phyloP scores from a whole-genome alignment of 2,329 filamentous ascomycete genomes.

The Stagonosporopsis cucurbitacearum region DNA sequence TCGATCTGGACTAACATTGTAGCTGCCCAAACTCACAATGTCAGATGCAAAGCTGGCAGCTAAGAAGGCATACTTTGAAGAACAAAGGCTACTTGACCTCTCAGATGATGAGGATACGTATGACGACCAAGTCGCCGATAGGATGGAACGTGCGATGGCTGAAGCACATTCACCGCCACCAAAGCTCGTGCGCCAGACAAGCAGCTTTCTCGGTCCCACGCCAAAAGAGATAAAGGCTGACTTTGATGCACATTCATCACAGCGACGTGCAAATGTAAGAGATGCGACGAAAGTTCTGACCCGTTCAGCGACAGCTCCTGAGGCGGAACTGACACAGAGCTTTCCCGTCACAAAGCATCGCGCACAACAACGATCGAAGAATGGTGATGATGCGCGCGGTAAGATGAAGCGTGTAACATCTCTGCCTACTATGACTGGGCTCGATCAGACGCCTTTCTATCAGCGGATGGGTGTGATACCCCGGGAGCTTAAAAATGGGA shows the following conservation, averaged over 20 bases:
- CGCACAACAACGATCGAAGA: not conserved
- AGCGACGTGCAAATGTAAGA: slow-evolving; percentile 22
- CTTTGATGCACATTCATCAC: slow-evolving; percentile 32
- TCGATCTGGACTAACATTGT: not conserved
- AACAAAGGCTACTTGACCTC: slow-evolving; percentile 38
- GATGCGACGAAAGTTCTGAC: slow-evolving; percentile 10
- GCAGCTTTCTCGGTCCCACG: slow-evolving; percentile 42
- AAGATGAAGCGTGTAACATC: slow-evolving; percentile 35
- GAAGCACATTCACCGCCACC: slow-evolving; percentile 23
- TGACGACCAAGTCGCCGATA: slow-evolving; percentile 25
- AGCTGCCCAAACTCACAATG: slow-evolving; percentile 23
- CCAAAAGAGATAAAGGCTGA: slow-evolving; percentile 38
- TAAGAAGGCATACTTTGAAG: slow-evolving; percentile 40
- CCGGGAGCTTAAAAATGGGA: slow-evolving; percentile 38
- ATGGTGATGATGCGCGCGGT: slow-evolving; percentile 2
- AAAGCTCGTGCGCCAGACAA: slow-evolving; percentile 21
- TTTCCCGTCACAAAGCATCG: slow-evolving; percentile 21
- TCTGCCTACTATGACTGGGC: slow-evolving; percentile 23
- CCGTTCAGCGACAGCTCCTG: slow-evolving; percentile 30
- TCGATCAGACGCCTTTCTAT: slow-evolving; percentile 36
- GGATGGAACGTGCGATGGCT: slow-evolving; percentile 31
- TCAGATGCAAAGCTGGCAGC: slow-evolving; percentile 29
- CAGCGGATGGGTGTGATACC: slow-evolving; percentile 37
- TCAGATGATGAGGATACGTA: slow-evolving; percentile 37
- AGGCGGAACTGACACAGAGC: slow-evolving; percentile 22